phyloP scores from a whole-genome alignment of 768 basidiomycete genomes.

The Mrakia hoshinonis region DNA sequence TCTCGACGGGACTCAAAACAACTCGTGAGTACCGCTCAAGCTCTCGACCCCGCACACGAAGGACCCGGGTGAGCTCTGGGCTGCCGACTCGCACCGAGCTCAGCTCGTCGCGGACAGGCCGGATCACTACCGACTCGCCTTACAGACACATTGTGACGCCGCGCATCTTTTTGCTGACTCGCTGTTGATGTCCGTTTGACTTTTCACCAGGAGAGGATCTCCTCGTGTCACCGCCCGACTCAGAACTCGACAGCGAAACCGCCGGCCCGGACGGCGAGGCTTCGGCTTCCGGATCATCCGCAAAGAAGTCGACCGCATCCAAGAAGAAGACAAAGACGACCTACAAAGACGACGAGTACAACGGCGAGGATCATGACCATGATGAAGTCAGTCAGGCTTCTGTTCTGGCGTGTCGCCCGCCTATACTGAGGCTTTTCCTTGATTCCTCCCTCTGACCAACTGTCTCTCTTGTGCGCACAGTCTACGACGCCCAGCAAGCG shows the following conservation, averaged over 20 bases:
- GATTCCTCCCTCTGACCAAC: too few relatives aligned
- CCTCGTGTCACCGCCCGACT: too few relatives aligned
- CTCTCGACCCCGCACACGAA: neutral
- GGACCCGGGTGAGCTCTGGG: neutral
- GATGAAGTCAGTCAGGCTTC: neutral
- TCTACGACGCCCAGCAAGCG: neutral
- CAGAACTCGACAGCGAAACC: neutral
- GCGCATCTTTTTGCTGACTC: too few relatives aligned
- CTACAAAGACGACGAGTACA: neutral
- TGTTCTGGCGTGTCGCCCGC: neutral
- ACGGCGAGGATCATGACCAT: neutral
- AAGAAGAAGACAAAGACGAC: neutral
- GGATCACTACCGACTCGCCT: too few relatives aligned
- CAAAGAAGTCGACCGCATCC: neutral
- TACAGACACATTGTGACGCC: too few relatives aligned
- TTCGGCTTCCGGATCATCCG: neutral
- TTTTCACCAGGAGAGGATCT: too few relatives aligned
- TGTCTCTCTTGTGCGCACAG: too few relatives aligned
- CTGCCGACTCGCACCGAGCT: too few relatives aligned
- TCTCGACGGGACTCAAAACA: conserved; percentile 18
- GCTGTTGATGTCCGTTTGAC: too few relatives aligned
- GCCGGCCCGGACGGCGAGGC: neutral
- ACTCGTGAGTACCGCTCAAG: conserved; percentile 14
- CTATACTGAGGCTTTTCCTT: too few relatives aligned
- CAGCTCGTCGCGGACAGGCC: too few relatives aligned